Percentiles rank a stretch among this genome's conserved stretches.
These are phyloP conservation scores for Durotheca rogersii DNA, from an alignment of 495 filamentous ascomycete genomes.

Conservation along the genomic window DNA sequence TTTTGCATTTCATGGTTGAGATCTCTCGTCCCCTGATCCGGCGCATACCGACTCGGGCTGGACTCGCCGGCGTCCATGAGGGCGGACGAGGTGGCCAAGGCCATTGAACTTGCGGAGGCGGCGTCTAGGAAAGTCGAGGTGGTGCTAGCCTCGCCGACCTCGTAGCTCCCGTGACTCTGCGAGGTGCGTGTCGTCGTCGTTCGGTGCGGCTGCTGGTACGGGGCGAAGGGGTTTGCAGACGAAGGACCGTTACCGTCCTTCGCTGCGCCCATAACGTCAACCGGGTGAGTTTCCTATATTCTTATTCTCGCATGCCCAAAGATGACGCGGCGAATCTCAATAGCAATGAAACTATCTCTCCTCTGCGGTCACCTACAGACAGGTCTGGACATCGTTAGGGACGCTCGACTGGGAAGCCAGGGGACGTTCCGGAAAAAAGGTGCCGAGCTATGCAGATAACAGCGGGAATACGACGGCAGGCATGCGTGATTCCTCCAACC, in stretches of 20 bases:
- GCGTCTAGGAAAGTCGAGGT: constrained; percentile 15
- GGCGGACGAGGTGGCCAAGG: constrained; percentile 15
- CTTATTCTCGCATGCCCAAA: constrained; percentile 18
- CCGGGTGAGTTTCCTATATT: constrained; percentile 2
- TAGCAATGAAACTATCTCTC: constrained; percentile 17
- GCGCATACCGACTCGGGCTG: constrained; percentile 20
- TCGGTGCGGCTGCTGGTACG: constrained; percentile 16
- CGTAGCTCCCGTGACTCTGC: constrained; percentile 34
- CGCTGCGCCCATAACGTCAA: constrained; percentile 27
- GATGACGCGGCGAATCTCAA: constrained; percentile 1
- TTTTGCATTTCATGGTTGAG: constrained; percentile 27
- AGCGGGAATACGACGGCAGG: neutral
- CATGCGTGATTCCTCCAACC: constrained; percentile 2
- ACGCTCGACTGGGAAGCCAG: constrained; percentile 5
- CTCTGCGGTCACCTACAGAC: constrained; percentile 9
- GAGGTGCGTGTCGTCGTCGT: constrained; percentile 29
- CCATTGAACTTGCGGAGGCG: constrained; percentile 19
- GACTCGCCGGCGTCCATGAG: constrained; percentile 26
- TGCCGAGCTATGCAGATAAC: constrained; percentile 9
- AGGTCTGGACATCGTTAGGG: constrained; percentile 16
- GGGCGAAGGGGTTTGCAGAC: constrained; percentile 1
- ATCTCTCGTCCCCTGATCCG: constrained; percentile 21
- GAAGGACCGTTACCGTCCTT: constrained; percentile 17
- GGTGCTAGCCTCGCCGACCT: constrained; percentile 35
- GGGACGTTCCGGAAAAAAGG: neutral